These are phyloP conservation scores for Barnettozyma sucrosica DNA, from an alignment of 805 yeast species.

Conservation along the genomic window DNA sequence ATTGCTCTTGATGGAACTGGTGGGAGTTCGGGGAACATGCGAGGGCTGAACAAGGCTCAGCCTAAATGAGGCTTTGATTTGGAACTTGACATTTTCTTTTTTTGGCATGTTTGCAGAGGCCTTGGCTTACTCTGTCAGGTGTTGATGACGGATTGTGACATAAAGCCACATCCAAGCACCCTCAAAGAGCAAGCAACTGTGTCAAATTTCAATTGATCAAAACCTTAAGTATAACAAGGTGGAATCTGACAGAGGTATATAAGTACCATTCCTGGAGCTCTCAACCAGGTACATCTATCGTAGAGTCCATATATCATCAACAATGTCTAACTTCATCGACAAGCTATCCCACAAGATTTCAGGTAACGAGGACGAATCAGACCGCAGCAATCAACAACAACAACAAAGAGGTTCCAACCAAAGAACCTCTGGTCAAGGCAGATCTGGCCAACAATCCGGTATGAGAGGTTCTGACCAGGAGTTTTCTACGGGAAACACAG, in stretches of 20 bases:
- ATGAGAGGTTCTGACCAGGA: slow-evolving; percentile 18
- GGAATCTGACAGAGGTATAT: background rate
- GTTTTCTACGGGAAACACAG: slow-evolving; percentile 14
- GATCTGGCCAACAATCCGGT: slow-evolving; percentile 13
- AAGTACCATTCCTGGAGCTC: background rate
- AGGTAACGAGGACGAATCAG: slow-evolving; percentile 12
- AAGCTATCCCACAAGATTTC: slow-evolving; percentile 23
- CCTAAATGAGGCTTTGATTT: background rate
- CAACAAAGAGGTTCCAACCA: background rate
- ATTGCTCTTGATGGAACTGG: background rate
- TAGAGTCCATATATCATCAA: background rate
- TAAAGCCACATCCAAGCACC: background rate
- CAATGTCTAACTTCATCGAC: slow-evolving; percentile 26
- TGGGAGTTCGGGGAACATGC: background rate
- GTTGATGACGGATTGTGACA: background rate
- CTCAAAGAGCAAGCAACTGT: background rate
- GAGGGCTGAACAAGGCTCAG: background rate
- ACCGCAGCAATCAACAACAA: slow-evolving; percentile 1
- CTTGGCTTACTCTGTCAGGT: background rate
- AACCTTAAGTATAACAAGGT: background rate
- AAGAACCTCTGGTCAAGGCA: slow-evolving; percentile 5
- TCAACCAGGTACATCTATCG: background rate
- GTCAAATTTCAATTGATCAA: background rate
- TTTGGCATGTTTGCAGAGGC: background rate
- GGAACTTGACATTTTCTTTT: background rate